A percentile compares a stretch with the other conserved stretches of the same genome.
Evolutionary conservation across 1,284 basidiomycete species (phyloP).

Genomic region (Phaffia rhodozyma): DNA sequence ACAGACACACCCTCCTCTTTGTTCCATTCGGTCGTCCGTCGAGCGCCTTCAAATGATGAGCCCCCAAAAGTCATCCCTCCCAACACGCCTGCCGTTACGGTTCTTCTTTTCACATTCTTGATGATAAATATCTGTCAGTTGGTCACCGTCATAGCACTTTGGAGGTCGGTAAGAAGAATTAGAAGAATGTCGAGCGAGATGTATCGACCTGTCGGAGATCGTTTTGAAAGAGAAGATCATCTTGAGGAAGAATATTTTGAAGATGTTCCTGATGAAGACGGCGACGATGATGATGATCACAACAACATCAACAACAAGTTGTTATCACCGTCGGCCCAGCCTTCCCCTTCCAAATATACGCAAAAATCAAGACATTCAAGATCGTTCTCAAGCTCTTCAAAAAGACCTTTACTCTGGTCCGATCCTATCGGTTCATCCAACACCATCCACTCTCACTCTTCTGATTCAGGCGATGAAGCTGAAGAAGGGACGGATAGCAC

Average conservation of each 20-base stretch:
- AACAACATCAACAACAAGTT: not conserved
- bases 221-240: slow-evolving; percentile 4
- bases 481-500: not conserved
- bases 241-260: slow-evolving; percentile 18
- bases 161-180: slow-evolving; percentile 39
- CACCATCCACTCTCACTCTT: not conserved
- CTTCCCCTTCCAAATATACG: not conserved
- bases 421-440: not conserved
- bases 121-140: slow-evolving; percentile 51
- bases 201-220: not conserved
- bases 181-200: slow-evolving; percentile 17
- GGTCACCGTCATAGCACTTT: slow-evolving; percentile 41
- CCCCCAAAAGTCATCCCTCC: slow-evolving; percentile 3
- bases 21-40: not conserved
- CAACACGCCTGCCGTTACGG: slow-evolving; percentile 37
- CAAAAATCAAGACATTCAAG: too few species aligned
- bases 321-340: not conserved
- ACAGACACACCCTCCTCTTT: not conserved
- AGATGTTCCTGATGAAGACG: slow-evolving; percentile 14
- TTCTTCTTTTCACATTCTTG: slow-evolving; percentile 49
- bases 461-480: too few species aligned
- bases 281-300: slow-evolving; percentile 8
- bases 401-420: not conserved
- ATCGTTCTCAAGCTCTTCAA: not conserved
- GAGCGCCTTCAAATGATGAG: not conserved